These are phyloP conservation scores for Blastocystis hominis DNA, from an alignment of 352 stramenopile genomes.

Conservation along the genomic window DNA sequence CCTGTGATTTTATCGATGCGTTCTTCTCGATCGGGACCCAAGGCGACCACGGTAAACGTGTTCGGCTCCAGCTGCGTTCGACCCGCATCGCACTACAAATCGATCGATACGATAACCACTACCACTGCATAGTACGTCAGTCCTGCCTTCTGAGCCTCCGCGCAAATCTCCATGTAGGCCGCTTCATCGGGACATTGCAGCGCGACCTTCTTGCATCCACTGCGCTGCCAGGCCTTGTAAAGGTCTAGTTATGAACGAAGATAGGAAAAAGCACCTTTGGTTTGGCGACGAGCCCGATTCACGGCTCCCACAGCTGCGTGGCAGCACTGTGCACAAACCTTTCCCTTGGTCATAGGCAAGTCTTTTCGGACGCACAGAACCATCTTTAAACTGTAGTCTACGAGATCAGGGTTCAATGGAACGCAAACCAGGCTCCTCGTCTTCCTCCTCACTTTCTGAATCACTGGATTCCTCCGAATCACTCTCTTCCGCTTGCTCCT, in stretches of 20 bases:
- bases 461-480: not conserved
- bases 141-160: conserved; percentile 5
- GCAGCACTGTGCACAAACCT: conserved; percentile 45
- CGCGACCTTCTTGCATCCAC: conserved; percentile 54
- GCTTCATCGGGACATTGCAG: conserved; percentile 24
- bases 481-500: not conserved
- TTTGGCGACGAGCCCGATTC: not conserved
- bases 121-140: conserved; percentile 51
- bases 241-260: not conserved
- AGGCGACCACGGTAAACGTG: conserved; percentile 20
- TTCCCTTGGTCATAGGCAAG: conserved; percentile 49
- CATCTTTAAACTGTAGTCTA: conserved; percentile 56
- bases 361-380: conserved; percentile 46
- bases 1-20: conserved; percentile 55
- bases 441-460: conserved; percentile 12
- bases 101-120: not conserved
- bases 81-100: conserved; percentile 22
- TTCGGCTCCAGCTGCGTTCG: conserved; percentile 43
- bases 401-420: not conserved
- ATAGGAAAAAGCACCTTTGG: not conserved
- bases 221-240: conserved; percentile 26
- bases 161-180: not conserved
- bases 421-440: conserved; percentile 5
- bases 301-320: conserved; percentile 33
- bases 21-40: conserved; percentile 18